Evolutionary conservation across 2,329 filamentous ascomycete species (phyloP).

Genomic region (Stemphylium beticola): DNA sequence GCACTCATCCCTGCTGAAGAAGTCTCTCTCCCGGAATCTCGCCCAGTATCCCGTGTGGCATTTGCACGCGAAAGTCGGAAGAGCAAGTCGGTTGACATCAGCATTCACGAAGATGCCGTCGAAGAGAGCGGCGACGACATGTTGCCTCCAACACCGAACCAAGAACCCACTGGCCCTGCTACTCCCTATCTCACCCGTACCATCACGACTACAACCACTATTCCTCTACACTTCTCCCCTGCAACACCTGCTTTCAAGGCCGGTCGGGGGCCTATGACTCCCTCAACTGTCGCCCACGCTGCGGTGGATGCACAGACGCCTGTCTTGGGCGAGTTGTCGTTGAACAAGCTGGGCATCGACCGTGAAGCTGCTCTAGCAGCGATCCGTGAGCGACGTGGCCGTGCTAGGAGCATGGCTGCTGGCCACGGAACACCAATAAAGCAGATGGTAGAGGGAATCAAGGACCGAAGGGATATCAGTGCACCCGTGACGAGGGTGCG

Average conservation of each 20-base stretch:
- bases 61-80: constrained; percentile 12
- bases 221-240: constrained; percentile 56
- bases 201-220: constrained; percentile 56
- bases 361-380: constrained; percentile 77
- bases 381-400: constrained; percentile 74
- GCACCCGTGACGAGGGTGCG: constrained; percentile 49
- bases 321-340: constrained; percentile 39
- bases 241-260: constrained; percentile 42
- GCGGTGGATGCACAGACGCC: constrained; percentile 38
- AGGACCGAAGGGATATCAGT: constrained; percentile 55
- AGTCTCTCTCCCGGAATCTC: constrained; percentile 15
- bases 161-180: constrained; percentile 32
- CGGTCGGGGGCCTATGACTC: constrained; percentile 35
- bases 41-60: constrained; percentile 16
- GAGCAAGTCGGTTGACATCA: constrained; percentile 27
- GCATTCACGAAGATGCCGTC: constrained; percentile 43
- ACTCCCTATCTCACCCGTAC: constrained; percentile 49
- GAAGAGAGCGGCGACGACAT: constrained; percentile 40
- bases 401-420: constrained; percentile 71
- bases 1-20: constrained; percentile 20
- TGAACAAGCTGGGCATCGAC: constrained; percentile 51
- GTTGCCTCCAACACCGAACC: constrained; percentile 27
- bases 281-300: constrained; percentile 46
- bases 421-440: constrained; percentile 67
- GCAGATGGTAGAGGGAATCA: constrained; percentile 61